These are phyloP conservation scores for Nakazawaea laoshanensis DNA, from an alignment of 805 yeast genomes.

Conservation along the genomic window DNA sequence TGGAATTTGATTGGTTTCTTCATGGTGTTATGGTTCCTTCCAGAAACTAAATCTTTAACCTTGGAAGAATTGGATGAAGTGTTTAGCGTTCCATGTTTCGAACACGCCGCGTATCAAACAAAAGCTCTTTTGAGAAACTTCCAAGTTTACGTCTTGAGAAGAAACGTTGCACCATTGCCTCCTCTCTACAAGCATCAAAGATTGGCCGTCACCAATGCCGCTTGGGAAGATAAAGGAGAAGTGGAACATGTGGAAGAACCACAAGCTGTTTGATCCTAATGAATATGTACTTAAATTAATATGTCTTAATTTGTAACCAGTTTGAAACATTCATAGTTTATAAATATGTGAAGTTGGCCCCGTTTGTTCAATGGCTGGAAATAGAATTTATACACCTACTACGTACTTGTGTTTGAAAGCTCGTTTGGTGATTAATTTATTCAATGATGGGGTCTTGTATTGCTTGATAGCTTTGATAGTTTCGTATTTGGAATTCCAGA, in stretches of 20 bases:
- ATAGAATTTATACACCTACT: conserved; percentile 2
- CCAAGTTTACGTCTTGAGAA: conserved; percentile 39
- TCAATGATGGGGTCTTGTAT: too few relatives aligned
- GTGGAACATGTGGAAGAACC: conserved; percentile 39
- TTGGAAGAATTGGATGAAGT: conserved; percentile 74
- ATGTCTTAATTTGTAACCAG: too few relatives aligned
- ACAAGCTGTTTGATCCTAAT: background rate
- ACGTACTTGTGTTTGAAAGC: too few relatives aligned
- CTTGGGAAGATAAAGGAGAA: conserved; percentile 56
- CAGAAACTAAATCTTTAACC: conserved; percentile 66
- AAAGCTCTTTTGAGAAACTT: conserved; percentile 31
- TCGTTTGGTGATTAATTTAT: too few relatives aligned
- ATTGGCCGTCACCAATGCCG: conserved; percentile 50
- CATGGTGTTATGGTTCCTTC: conserved; percentile 61
- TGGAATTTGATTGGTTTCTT: conserved; percentile 71
- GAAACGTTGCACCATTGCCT: conserved; percentile 36
- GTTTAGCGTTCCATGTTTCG: conserved; percentile 47
- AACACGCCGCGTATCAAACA: conserved; percentile 45
- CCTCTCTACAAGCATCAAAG: conserved; percentile 52
- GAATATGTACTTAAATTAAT: background rate
- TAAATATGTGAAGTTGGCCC: too few relatives aligned
- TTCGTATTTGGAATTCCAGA: too few relatives aligned
- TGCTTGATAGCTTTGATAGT: too few relatives aligned
- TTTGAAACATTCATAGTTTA: too few relatives aligned
- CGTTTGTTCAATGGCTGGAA: background rate